Evolutionary conservation across 176 grass and related monocot species (phyloP).

Genomic region (Alopecurus myosuroides): DNA sequence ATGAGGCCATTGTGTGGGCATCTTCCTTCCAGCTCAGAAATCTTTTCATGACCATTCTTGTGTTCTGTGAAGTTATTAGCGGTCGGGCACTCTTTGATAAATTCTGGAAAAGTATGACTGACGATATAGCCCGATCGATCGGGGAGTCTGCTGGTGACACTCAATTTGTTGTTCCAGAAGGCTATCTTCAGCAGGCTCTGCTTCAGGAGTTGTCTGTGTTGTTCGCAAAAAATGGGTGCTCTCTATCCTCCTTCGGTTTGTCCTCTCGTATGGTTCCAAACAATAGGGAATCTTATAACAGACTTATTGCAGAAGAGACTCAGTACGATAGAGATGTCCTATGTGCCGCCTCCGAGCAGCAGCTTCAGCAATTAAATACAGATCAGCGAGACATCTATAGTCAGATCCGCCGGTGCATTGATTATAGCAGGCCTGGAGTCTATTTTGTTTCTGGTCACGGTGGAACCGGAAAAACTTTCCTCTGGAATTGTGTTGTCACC

Average conservation of each 20-base stretch:
- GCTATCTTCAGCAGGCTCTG: background rate
- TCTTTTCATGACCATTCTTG: background rate
- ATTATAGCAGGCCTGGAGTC: too few relatives aligned
- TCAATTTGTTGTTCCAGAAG: background rate
- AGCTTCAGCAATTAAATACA: too few relatives aligned
- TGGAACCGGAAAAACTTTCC: background rate
- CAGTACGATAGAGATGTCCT: background rate
- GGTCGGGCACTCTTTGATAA: background rate
- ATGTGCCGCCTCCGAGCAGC: rapidly evolving
- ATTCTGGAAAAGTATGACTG: background rate
- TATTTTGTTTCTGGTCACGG: background rate
- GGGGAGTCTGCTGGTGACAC: too few relatives aligned
- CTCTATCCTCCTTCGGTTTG: background rate
- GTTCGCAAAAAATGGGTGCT: background rate
- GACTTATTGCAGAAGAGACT: too few relatives aligned
- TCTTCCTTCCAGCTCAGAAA: background rate
- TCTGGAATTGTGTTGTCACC: background rate
- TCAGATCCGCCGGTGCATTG: too few relatives aligned
- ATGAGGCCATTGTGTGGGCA: background rate
- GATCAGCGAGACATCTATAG: too few relatives aligned
- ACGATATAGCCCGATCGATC: background rate
- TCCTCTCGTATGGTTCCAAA: too few relatives aligned
- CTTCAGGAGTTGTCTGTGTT: background rate
- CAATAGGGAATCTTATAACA: background rate
- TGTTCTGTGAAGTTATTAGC: background rate